A percentile compares a stretch with the other conserved stretches of the same genome.
Evolutionary conservation across 176 grass and related monocot species (phyloP).

Genomic region (Dendrocalamus sinicus): DNA sequence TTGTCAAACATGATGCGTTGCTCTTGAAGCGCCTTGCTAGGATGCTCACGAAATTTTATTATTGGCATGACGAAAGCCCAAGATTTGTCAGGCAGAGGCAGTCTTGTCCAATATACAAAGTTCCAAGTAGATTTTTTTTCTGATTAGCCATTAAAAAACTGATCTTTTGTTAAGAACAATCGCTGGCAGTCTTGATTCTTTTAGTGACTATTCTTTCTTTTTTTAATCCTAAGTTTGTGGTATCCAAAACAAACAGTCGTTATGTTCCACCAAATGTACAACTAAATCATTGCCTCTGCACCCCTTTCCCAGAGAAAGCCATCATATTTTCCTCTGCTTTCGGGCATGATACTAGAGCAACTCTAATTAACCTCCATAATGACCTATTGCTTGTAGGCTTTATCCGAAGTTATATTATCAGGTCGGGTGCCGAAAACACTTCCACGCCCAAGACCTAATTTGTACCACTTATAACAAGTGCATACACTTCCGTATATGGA

Average conservation of each 20-base stretch:
- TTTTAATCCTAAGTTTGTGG: background rate
- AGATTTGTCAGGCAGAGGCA: background rate
- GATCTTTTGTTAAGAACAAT: background rate
- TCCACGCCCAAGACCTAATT: background rate
- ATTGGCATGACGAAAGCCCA: background rate
- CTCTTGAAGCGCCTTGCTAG: background rate
- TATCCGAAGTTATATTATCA: background rate
- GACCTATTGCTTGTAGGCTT: constrained; percentile 49
- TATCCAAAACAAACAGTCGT: constrained; percentile 11
- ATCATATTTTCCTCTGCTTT: constrained; percentile 47
- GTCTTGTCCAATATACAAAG: background rate
- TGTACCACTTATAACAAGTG: background rate
- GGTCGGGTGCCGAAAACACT: background rate
- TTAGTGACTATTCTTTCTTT: background rate
- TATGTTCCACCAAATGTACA: constrained; percentile 45
- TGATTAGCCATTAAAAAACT: background rate
- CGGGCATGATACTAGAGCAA: constrained; percentile 11
- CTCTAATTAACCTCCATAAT: constrained; percentile 38
- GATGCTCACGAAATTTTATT: background rate
- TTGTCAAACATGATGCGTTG: background rate
- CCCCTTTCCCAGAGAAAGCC: constrained; percentile 40
- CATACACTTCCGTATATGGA: background rate
- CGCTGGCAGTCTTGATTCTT: background rate
- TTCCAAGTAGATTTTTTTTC: background rate
- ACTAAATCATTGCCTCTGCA: constrained; percentile 25